These are phyloP conservation scores for Solanum lignicaule DNA, from an alignment of 257 asterid species.

Conservation along the genomic window DNA sequence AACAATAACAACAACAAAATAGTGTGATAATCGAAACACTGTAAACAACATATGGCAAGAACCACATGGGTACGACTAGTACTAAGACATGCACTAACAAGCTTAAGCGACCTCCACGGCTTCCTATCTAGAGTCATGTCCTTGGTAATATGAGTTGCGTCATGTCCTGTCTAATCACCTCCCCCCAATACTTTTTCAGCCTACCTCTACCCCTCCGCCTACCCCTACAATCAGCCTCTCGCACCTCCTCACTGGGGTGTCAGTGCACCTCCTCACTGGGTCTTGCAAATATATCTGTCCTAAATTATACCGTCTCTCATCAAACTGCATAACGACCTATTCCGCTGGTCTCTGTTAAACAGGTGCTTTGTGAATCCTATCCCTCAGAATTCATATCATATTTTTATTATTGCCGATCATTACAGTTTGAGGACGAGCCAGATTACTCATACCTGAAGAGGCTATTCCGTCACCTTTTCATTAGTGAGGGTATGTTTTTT, in stretches of 20 bases:
- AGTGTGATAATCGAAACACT: no score
- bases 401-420: conserved; percentile 85
- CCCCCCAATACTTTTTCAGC: not conserved
- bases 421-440: conserved; percentile 78
- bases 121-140: not conserved
- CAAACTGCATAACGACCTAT: not conserved
- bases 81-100: not conserved
- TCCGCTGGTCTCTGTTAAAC: conserved; percentile 1
- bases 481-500: conserved; percentile 51
- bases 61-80: not conserved
- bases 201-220: no score
- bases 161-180: not conserved
- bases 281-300: not conserved
- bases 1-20: no score
- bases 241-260: no score
- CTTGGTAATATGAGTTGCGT: no score
- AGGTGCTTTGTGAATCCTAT: conserved; percentile 87
- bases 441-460: conserved; percentile 85
- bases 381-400: conserved; percentile 84
- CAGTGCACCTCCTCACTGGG: not conserved
- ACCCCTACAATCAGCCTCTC: no score
- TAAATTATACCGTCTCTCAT: not conserved
- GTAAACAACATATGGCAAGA: not conserved
- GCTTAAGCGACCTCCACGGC: not conserved
- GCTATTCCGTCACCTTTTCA: conserved; percentile 63